A percentile compares a stretch with the other conserved stretches of the same genome.
phyloP scores from a whole-genome alignment of 2,329 filamentous ascomycete genomes.

The Mycocentrospora acerina region DNA sequence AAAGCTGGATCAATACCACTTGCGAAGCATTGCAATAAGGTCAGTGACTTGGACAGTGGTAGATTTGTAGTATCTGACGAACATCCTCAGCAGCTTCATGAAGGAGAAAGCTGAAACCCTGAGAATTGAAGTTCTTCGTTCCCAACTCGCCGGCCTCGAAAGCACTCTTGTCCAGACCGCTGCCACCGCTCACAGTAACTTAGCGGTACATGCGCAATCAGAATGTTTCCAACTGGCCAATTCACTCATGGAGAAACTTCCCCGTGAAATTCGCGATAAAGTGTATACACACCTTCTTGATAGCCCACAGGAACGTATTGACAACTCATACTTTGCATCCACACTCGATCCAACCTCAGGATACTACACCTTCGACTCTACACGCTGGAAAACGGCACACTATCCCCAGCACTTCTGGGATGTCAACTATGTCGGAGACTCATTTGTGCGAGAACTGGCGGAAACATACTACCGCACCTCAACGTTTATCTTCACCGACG shows the following conservation, averaged over 20 bases:
- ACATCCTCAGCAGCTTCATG: too few species aligned
- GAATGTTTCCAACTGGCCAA: conserved; percentile 15
- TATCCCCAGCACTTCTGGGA: conserved; percentile 22
- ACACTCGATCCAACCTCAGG: conserved; percentile 18
- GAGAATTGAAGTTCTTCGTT: too few species aligned
- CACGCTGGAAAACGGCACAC: conserved; percentile 18
- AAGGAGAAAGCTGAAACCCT: too few species aligned
- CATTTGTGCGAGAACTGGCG: conserved; percentile 13
- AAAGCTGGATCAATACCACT: too few species aligned
- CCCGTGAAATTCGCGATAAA: conserved; percentile 22
- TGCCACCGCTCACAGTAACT: too few species aligned
- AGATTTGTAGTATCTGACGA: too few species aligned
- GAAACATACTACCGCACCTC: conserved; percentile 23
- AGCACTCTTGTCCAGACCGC: too few species aligned
- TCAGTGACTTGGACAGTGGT: too few species aligned
- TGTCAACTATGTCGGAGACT: conserved; percentile 3
- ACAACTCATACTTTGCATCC: conserved; percentile 21
- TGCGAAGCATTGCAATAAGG: too few species aligned
- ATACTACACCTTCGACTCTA: conserved; percentile 16
- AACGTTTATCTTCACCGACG: conserved; percentile 19
- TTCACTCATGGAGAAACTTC: conserved; percentile 10
- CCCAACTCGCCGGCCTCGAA: too few species aligned
- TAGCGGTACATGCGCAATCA: conserved; percentile 12
- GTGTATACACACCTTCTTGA: conserved; percentile 17
- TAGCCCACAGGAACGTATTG: conserved; percentile 10